phyloP scores from a whole-genome alignment of 768 basidiomycete genomes.

The Boletus vermiculosoides region DNA sequence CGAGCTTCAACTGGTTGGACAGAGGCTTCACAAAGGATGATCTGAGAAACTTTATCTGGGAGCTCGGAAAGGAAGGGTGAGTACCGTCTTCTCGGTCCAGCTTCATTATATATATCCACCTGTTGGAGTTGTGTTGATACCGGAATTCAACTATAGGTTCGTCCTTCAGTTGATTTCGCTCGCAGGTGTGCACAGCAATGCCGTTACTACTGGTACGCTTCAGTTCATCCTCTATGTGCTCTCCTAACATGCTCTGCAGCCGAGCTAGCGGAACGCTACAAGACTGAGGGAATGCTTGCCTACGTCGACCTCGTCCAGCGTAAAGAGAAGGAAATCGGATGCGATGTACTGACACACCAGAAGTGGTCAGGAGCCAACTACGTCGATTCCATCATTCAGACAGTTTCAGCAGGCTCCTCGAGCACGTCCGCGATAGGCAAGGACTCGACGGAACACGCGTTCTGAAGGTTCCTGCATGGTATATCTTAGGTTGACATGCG shows the following conservation, averaged over 20 bases:
- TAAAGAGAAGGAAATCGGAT: conserved; percentile 85
- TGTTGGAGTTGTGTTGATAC: background rate
- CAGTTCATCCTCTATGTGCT: background rate
- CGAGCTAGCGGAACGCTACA: conserved; percentile 76
- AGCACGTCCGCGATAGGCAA: conserved; percentile 81
- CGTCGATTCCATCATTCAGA: conserved; percentile 80
- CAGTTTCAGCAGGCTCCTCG: conserved; percentile 84
- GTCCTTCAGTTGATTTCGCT: conserved; percentile 88
- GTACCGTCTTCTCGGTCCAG: conserved; percentile 11
- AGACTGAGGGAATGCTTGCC: conserved; percentile 88
- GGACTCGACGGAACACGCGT: conserved; percentile 87
- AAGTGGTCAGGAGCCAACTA: conserved; percentile 97
- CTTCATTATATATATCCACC: background rate
- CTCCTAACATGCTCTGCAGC: conserved; percentile 39
- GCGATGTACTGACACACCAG: conserved; percentile 90
- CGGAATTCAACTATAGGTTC: conserved; percentile 50
- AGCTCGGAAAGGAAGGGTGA: conserved; percentile 84
- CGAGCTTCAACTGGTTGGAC: conserved; percentile 90
- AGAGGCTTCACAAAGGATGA: conserved; percentile 76
- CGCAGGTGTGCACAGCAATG: conserved; percentile 85
- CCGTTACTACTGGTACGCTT: conserved; percentile 65
- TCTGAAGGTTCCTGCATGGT: conserved; percentile 39
- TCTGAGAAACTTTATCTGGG: conserved; percentile 86
- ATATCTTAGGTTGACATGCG: background rate
- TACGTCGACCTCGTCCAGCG: conserved; percentile 87